Evolutionary conservation across 805 yeast genomes (phyloP).

Genomic region (Myxozyma neglecta): DNA sequence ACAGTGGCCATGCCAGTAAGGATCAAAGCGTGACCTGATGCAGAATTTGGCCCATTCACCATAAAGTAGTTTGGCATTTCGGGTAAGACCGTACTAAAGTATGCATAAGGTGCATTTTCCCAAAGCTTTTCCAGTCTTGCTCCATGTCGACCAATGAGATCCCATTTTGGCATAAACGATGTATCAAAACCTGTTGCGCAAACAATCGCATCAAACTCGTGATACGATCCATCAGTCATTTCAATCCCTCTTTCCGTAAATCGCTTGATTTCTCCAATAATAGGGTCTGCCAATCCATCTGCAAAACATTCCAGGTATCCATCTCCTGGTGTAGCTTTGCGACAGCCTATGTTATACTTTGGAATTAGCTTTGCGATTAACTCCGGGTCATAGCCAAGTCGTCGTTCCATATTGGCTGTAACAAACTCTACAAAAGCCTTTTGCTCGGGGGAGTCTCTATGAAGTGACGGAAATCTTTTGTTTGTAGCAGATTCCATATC

Average conservation of each 20-base stretch:
- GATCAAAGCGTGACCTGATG: constrained; percentile 18
- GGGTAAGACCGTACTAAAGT: constrained; percentile 25
- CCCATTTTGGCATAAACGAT: constrained; percentile 28
- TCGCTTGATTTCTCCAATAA: constrained; percentile 20
- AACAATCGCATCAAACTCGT: constrained; percentile 10
- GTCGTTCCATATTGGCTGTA: not conserved
- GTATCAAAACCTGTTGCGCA: constrained; percentile 29
- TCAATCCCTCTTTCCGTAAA: constrained; percentile 28
- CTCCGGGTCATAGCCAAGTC: constrained; percentile 11
- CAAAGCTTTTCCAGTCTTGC: constrained; percentile 21
- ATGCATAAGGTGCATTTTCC: constrained; percentile 23
- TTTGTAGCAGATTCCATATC: constrained; percentile 27
- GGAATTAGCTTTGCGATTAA: constrained; percentile 25
- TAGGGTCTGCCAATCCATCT: constrained; percentile 17
- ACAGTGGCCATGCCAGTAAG: constrained; percentile 19
- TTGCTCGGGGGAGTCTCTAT: constrained; percentile 9
- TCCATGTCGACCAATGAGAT: constrained; percentile 25
- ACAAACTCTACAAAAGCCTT: constrained; percentile 9
- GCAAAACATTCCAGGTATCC: constrained; percentile 31
- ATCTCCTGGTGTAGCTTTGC: constrained; percentile 33
- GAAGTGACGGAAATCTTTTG: constrained; percentile 12
- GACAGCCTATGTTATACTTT: constrained; percentile 29
- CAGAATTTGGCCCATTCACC: constrained; percentile 29
- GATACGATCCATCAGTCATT: constrained; percentile 20
- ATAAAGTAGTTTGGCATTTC: constrained; percentile 31